Percentiles rank a stretch among this genome's conserved stretches.
Evolutionary conservation across 371 early-diverging fungal genomes (phyloP).

Genomic region (Lichtheimia corymbifera): DNA sequence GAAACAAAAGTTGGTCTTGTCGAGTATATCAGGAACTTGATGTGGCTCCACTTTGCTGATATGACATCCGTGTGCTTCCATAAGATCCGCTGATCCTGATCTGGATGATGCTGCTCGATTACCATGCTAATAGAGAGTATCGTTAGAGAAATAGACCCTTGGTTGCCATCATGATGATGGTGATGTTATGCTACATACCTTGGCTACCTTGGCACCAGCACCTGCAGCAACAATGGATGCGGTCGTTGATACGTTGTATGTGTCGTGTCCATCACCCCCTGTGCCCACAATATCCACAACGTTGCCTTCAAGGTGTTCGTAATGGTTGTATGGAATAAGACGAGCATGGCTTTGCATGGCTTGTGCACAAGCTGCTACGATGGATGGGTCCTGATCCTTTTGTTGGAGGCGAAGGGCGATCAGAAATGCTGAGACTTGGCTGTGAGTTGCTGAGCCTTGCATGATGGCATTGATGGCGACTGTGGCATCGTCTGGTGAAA

Average conservation of each 20-base stretch:
- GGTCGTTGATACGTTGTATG: conserved; percentile 95
- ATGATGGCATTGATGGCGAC: conserved; percentile 75
- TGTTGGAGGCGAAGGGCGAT: conserved; percentile 70
- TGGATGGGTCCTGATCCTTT: conserved; percentile 73
- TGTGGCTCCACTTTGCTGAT: conserved; percentile 68
- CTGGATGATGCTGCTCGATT: conserved; percentile 92
- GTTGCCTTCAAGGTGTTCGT: conserved; percentile 41
- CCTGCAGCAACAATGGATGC: conserved; percentile 92
- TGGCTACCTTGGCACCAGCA: conserved; percentile 91
- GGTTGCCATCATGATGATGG: background rate
- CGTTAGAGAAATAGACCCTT: background rate
- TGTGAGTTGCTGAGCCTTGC: conserved; percentile 69
- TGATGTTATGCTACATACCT: conserved; percentile 51
- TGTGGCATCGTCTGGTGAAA: conserved; percentile 69
- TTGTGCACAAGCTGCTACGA: conserved; percentile 78
- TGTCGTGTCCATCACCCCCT: conserved; percentile 97
- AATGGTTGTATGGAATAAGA: conserved; percentile 47
- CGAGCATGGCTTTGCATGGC: conserved; percentile 68
- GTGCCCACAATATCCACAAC: conserved; percentile 96
- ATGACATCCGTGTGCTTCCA: conserved; percentile 83
- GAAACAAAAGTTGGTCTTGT: conserved; percentile 84
- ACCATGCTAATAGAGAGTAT: conserved; percentile 70
- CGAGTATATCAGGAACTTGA: conserved; percentile 65
- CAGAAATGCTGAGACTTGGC: conserved; percentile 89
- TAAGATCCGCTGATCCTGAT: conserved; percentile 93